These are phyloP conservation scores for Naganishia vaughanmartiniae DNA, from an alignment of 768 basidiomycete species.

Conservation along the genomic window DNA sequence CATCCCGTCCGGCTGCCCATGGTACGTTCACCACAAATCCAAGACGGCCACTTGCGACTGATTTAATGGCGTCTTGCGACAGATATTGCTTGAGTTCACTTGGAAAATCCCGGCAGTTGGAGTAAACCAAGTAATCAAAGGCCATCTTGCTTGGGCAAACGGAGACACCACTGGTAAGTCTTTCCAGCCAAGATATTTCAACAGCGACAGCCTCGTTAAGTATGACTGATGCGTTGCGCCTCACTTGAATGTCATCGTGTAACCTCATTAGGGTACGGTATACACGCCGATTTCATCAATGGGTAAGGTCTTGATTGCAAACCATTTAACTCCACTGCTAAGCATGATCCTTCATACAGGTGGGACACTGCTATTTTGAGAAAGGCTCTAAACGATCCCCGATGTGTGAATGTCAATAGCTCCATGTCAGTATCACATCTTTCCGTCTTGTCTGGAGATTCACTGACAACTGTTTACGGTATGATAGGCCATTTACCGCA, in stretches of 20 bases:
- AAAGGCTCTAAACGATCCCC: conserved; percentile 57
- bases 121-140: conserved; percentile 29
- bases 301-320: not conserved
- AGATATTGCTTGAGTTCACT: conserved; percentile 46
- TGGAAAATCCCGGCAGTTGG: conserved; percentile 34
- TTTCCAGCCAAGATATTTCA: too few relatives aligned
- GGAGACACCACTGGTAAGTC: conserved; percentile 62
- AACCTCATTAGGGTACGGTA: conserved; percentile 57
- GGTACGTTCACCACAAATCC: not conserved
- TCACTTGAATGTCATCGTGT: not conserved
- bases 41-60: conserved; percentile 28
- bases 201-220: not conserved
- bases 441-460: conserved; percentile 11
- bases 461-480: not conserved
- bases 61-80: conserved; percentile 35
- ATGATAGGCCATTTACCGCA: conserved; percentile 10
- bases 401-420: conserved; percentile 28
- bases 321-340: not conserved
- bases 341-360: conserved; percentile 38
- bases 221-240: too few relatives aligned
- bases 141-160: conserved; percentile 53
- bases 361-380: conserved; percentile 63
- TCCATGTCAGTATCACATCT: not conserved
- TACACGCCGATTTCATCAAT: conserved; percentile 50
- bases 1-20: conserved; percentile 47